Evolutionary conservation across 1,284 basidiomycete species (phyloP).

Genomic region (Fomitopsis betulina): DNA sequence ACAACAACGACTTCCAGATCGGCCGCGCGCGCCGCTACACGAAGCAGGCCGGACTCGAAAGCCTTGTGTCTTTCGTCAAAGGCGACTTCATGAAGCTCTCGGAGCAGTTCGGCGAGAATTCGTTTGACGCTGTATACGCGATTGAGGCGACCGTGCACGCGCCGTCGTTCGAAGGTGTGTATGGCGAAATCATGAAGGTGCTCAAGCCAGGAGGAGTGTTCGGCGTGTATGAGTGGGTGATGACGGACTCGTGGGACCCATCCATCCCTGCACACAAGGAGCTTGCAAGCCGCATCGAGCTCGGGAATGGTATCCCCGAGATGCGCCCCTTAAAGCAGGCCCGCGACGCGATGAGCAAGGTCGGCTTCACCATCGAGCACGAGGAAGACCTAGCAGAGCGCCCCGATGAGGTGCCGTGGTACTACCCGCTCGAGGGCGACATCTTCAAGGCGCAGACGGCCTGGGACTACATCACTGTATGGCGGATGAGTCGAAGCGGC

Average conservation of each 20-base stretch:
- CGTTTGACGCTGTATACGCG: conserved; percentile 96
- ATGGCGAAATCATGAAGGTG: conserved; percentile 90
- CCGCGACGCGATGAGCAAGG: conserved; percentile 75
- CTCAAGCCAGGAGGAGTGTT: conserved; percentile 98
- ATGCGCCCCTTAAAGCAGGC: conserved; percentile 82
- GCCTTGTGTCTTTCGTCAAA: conserved; percentile 80
- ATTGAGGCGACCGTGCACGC: conserved; percentile 98
- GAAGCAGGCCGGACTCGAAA: conserved; percentile 69
- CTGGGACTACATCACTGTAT: conserved; percentile 89
- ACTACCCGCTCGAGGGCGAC: conserved; percentile 95
- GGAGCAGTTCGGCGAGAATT: conserved; percentile 91
- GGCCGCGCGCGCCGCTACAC: conserved; percentile 85
- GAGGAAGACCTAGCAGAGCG: conserved; percentile 95
- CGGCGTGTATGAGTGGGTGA: conserved; percentile 98
- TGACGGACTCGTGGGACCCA: conserved; percentile 94
- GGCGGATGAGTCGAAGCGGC: conserved; percentile 89
- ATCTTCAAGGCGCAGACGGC: conserved; percentile 88
- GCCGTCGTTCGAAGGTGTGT: conserved; percentile 93
- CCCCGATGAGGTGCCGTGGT: conserved; percentile 84
- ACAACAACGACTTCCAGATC: conserved; percentile 98
- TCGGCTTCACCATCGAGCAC: conserved; percentile 88
- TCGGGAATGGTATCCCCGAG: conserved; percentile 97
- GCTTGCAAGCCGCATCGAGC: conserved; percentile 86
- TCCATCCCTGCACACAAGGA: conserved; percentile 86
- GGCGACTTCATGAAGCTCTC: conserved; percentile 96